phyloP scores from a whole-genome alignment of 2,329 filamentous ascomycete species.

The Colletotrichum karsti region DNA sequence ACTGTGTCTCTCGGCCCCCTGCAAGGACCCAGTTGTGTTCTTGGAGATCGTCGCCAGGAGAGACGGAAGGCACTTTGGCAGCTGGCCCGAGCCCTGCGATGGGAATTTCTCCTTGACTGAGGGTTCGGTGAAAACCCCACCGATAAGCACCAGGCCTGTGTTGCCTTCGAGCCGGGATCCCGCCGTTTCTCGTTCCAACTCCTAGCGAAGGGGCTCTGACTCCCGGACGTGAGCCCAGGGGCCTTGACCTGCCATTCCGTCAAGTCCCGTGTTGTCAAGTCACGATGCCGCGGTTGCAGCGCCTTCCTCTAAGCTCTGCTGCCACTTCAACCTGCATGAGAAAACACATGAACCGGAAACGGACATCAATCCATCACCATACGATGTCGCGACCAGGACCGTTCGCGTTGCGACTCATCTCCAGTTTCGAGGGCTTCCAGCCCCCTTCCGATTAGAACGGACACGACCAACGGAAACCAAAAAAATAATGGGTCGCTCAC shows the following conservation, averaged over 20 bases:
- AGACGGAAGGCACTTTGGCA: constrained; percentile 17
- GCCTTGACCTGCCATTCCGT: constrained; percentile 4
- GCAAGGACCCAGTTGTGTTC: constrained; percentile 6
- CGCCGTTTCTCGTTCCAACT: constrained; percentile 16
- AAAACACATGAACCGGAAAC: background rate
- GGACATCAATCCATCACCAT: constrained; percentile 21
- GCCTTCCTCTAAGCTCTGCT: background rate
- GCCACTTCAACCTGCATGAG: background rate
- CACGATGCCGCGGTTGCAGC: constrained; percentile 12
- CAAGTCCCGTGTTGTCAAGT: constrained; percentile 4
- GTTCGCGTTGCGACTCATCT: background rate
- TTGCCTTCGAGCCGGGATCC: background rate
- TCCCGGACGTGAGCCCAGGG: background rate
- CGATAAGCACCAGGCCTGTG: constrained; percentile 8
- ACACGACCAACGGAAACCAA: background rate
- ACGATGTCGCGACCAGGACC: constrained; percentile 10
- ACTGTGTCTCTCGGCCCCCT: constrained; percentile 4
- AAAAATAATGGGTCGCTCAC: constrained; percentile 11
- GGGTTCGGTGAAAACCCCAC: constrained; percentile 14
- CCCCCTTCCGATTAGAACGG: background rate
- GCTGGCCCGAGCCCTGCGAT: constrained; percentile 15
- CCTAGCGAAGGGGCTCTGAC: constrained; percentile 7
- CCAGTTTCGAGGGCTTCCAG: background rate
- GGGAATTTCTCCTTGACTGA: background rate
- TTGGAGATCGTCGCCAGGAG: constrained; percentile 26